These are phyloP conservation scores for Albugo laibachii DNA, from an alignment of 352 stramenopile species.

Conservation along the genomic window DNA sequence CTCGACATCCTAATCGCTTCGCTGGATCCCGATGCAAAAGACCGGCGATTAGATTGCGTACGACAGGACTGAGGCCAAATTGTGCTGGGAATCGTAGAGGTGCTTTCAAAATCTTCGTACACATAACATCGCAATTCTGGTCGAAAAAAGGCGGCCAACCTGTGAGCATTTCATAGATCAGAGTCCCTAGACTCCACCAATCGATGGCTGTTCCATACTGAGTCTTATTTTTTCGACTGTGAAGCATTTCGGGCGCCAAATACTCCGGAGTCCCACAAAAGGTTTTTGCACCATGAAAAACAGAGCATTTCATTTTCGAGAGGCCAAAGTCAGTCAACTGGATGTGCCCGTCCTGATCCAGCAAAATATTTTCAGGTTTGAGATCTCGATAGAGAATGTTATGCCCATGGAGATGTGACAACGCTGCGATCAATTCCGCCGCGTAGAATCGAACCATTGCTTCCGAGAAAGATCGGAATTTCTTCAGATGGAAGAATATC, in stretches of 20 bases:
- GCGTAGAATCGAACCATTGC: slow-evolving; percentile 84
- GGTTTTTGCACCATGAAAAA: slow-evolving; percentile 63
- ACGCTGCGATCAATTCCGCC: slow-evolving; percentile 81
- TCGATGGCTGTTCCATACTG: slow-evolving; percentile 85
- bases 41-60: slow-evolving; percentile 62
- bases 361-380: slow-evolving; percentile 87
- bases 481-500: slow-evolving; percentile 86
- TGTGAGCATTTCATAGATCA: slow-evolving; percentile 91
- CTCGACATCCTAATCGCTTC: slow-evolving; percentile 50
- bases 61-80: slow-evolving; percentile 46
- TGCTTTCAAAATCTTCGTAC: slow-evolving; percentile 80
- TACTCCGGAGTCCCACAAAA: slow-evolving; percentile 82
- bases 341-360: slow-evolving; percentile 83
- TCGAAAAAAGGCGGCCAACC: slow-evolving; percentile 87
- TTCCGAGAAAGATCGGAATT: slow-evolving; percentile 79
- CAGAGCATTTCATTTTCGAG: slow-evolving; percentile 72
- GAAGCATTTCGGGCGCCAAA: slow-evolving; percentile 77
- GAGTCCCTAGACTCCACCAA: slow-evolving; percentile 86
- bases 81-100: slow-evolving; percentile 73
- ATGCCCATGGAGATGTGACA: slow-evolving; percentile 79
- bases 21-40: slow-evolving; percentile 49
- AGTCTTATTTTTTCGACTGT: slow-evolving; percentile 20
- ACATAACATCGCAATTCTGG: slow-evolving; percentile 83
- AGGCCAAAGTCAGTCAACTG: slow-evolving; percentile 87
- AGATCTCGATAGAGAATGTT: slow-evolving; percentile 88